Conservation (phyloP, 2,329 filamentous ascomycete genomes). For the Epichloe brachyelytri region DNA sequence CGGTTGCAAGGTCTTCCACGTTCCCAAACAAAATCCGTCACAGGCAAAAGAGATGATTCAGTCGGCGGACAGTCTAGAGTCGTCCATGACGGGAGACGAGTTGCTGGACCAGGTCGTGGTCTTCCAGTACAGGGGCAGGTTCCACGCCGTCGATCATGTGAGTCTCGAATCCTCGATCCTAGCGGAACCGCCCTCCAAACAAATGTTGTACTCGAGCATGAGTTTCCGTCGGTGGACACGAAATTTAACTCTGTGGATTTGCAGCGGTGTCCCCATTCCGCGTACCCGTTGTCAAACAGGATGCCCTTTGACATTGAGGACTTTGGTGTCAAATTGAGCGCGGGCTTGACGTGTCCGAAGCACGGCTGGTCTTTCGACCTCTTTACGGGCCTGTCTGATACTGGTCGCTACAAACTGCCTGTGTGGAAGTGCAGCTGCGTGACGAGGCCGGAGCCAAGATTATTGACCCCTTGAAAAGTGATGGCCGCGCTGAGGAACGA, state of each 20-base stretch:
- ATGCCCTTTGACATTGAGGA: conserved; percentile 60
- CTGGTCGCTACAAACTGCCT: conserved; percentile 46
- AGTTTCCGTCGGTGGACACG: too few relatives aligned
- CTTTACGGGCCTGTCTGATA: conserved; percentile 47
- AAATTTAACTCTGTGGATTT: too few relatives aligned
- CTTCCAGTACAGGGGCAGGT: conserved; percentile 48
- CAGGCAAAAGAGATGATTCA: conserved; percentile 19
- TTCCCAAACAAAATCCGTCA: conserved; percentile 28
- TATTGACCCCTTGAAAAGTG: conserved; percentile 1
- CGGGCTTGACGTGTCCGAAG: conserved; percentile 53
- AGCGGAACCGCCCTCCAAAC: neutral
- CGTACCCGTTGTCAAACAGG: conserved; percentile 51
- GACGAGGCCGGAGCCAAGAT: conserved; percentile 1
- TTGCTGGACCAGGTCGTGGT: conserved; percentile 50
- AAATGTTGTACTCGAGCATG: neutral
- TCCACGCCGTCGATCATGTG: conserved; percentile 59
- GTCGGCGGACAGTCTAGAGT: conserved; percentile 10
- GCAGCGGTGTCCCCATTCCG: conserved; percentile 54
- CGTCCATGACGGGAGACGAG: conserved; percentile 9
- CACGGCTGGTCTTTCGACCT: conserved; percentile 62
- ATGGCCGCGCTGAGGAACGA: conserved; percentile 8
- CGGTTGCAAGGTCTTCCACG: conserved; percentile 45
- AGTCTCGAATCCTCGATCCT: conserved; percentile 14
- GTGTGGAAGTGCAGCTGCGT: conserved; percentile 50
- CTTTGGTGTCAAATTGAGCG: conserved; percentile 50